A percentile compares a stretch with the other conserved stretches of the same genome.
phyloP scores from a whole-genome alignment of 2,329 filamentous ascomycete species.

The Neurospora sp. region DNA sequence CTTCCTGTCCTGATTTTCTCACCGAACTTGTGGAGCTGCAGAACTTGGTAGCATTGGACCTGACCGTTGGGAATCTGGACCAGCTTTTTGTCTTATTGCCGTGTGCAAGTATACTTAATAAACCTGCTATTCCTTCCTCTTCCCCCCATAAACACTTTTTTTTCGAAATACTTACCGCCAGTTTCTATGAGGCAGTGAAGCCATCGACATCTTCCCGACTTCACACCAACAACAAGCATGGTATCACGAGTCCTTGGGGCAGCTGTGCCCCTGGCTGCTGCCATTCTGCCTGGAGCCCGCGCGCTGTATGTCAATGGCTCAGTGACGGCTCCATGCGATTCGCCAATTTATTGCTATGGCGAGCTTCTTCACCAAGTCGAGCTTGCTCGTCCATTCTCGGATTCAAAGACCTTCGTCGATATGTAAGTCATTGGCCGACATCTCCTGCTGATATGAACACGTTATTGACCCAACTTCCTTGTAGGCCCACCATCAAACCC shows the following conservation, averaged over 20 bases:
- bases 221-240: neutral
- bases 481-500: slow-evolving; percentile 49
- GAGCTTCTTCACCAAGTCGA: slow-evolving; percentile 53
- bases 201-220: neutral
- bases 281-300: slow-evolving; percentile 20
- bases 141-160: neutral
- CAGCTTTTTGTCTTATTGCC: neutral
- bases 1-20: neutral
- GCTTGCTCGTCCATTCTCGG: slow-evolving; percentile 52
- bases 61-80: neutral
- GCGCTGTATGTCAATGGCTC: slow-evolving; percentile 52
- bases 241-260: slow-evolving; percentile 9
- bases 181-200: neutral
- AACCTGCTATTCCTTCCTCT: neutral
- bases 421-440: slow-evolving; percentile 35
- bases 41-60: neutral
- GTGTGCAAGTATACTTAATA: neutral
- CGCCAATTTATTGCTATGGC: slow-evolving; percentile 57
- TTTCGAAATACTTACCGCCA: too few relatives aligned
- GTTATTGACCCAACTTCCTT: slow-evolving; percentile 5
- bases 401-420: slow-evolving; percentile 65
- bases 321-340: slow-evolving; percentile 55
- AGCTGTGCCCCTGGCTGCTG: slow-evolving; percentile 19
- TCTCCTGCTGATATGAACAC: slow-evolving; percentile 6
- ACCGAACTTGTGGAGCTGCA: neutral